Evolutionary conservation across 192 early-diverging fungal species (phyloP).

Genomic region (Coemansia sp.): DNA sequence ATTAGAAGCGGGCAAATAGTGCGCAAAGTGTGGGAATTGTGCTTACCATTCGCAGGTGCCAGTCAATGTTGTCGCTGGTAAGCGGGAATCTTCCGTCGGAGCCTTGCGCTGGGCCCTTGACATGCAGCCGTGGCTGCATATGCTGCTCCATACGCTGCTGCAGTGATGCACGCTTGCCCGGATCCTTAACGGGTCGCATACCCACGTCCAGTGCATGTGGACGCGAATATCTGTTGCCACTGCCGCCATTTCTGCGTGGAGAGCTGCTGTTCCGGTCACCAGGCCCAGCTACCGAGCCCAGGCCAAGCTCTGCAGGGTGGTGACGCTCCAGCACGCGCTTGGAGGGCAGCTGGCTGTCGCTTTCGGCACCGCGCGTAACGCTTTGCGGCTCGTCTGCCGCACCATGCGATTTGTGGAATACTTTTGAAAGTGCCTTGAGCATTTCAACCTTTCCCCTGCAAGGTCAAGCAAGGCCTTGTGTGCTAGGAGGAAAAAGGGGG

Average conservation of each 20-base stretch:
- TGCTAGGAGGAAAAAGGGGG: not conserved
- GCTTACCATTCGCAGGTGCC: conserved; percentile 53
- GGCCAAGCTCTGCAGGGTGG: conserved; percentile 13
- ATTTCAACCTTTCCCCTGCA: conserved; percentile 14
- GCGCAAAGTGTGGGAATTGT: not conserved
- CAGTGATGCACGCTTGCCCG: conserved; percentile 29
- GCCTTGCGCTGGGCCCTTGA: conserved; percentile 36
- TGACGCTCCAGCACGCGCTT: conserved; percentile 27
- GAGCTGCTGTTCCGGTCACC: conserved; percentile 7
- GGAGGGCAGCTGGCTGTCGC: not conserved
- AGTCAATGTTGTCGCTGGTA: conserved; percentile 44
- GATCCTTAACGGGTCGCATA: conserved; percentile 12
- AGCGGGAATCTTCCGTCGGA: conserved; percentile 33
- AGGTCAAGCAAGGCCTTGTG: not conserved
- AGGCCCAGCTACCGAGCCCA: conserved; percentile 3
- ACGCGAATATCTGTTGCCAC: conserved; percentile 4
- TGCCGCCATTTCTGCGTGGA: conserved; percentile 7
- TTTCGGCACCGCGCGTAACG: not conserved
- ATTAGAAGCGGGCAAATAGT: not conserved
- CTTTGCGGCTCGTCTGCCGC: conserved; percentile 21
- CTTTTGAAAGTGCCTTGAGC: conserved; percentile 52
- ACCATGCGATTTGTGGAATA: conserved; percentile 49
- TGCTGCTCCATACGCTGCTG: conserved; percentile 41
- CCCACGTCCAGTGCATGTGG: conserved; percentile 5
- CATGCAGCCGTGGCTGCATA: conserved; percentile 41